Conservation (phyloP, 2,329 filamentous ascomycete genomes). For the Colletotrichum simmondsii region DNA sequence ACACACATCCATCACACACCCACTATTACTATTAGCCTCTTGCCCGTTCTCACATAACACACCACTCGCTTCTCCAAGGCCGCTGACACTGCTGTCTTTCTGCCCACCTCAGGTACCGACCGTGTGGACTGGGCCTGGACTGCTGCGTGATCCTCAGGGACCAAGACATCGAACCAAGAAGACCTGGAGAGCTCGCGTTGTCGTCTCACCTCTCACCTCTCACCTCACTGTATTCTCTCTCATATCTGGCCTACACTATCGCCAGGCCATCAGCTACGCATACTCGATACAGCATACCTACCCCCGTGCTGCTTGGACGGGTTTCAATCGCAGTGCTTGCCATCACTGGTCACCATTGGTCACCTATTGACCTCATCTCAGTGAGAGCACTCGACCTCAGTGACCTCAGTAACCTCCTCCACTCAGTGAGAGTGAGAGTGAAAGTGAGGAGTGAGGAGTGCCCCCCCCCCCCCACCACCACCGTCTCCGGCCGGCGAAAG, state of each 20-base stretch:
- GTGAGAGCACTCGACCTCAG: no score
- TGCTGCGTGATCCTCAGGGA: not conserved
- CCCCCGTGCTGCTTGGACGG: not conserved
- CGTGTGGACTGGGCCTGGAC: conserved; percentile 31
- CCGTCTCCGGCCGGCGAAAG: not conserved
- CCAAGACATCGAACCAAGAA: not conserved
- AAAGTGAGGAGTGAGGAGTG: not conserved
- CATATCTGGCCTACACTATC: not conserved
- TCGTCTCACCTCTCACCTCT: not conserved
- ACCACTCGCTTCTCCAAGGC: not conserved
- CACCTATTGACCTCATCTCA: not conserved
- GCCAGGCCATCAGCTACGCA: not conserved
- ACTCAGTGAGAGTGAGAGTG: not conserved
- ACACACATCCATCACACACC: not conserved
- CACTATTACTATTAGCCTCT: not conserved
- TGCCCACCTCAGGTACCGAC: conserved; percentile 19
- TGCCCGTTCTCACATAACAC: not conserved
- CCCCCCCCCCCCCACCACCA: not conserved
- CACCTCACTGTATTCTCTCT: not conserved
- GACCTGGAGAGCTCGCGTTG: not conserved
- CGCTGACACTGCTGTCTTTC: conserved; percentile 9
- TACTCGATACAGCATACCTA: not conserved
- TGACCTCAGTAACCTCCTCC: no score
- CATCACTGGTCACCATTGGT: not conserved
- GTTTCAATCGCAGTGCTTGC: not conserved